phyloP scores from a whole-genome alignment of 164 flowering plant species.

The Berberis thunbergii region DNA sequence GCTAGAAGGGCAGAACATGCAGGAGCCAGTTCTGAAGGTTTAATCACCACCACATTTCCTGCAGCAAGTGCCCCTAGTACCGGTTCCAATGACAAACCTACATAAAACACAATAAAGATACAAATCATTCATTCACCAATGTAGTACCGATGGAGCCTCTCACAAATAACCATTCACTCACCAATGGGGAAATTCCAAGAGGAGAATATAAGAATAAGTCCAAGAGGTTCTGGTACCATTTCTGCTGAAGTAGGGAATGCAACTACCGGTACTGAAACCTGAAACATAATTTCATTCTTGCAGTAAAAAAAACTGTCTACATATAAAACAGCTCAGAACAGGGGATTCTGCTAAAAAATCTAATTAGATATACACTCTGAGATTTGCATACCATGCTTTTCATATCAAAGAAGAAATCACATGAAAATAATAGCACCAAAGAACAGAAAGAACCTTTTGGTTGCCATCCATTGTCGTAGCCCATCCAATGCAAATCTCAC shows the following conservation, averaged over 20 bases:
- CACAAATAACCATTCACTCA: slow-evolving; percentile 22
- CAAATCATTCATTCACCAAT: slow-evolving; percentile 37
- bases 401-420: neutral
- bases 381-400: neutral
- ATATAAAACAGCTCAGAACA: neutral
- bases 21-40: slow-evolving; percentile 81
- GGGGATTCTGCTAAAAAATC: neutral
- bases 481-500: slow-evolving; percentile 22
- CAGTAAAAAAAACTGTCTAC: neutral
- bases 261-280: slow-evolving; percentile 41
- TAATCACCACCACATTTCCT: slow-evolving; percentile 65
- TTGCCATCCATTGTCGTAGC: slow-evolving; percentile 59
- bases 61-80: slow-evolving; percentile 86
- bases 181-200: slow-evolving; percentile 86
- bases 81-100: slow-evolving; percentile 74
- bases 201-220: slow-evolving; percentile 57
- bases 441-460: slow-evolving; percentile 38
- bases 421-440: neutral
- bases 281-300: slow-evolving; percentile 7
- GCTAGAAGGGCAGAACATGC: slow-evolving; percentile 56
- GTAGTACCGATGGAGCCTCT: no score
- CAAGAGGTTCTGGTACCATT: slow-evolving; percentile 73
- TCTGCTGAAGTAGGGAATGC: slow-evolving; percentile 63
- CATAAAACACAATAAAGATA: slow-evolving; percentile 1
- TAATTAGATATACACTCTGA: no score